Percentiles rank a stretch among this genome's conserved stretches.
Conservation (phyloP, 495 filamentous ascomycete species). For the Penicillium bovifimosum region DNA sequence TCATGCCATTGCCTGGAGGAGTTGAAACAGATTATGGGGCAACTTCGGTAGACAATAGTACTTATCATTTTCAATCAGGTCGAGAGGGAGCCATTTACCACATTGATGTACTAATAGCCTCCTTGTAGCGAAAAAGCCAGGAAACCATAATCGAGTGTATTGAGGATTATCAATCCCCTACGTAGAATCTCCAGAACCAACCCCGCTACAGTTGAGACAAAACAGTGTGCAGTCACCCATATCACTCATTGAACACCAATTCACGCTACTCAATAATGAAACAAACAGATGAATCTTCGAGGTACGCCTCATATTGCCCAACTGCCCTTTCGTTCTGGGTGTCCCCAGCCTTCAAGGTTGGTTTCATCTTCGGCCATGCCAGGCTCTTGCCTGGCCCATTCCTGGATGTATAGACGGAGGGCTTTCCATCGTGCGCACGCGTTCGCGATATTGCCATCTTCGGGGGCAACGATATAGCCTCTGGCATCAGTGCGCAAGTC, state of each 20-base stretch:
- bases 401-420: constrained; percentile 69
- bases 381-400: constrained; percentile 80
- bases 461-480: constrained; percentile 58
- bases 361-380: constrained; percentile 49
- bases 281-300: neutral
- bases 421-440: constrained; percentile 72
- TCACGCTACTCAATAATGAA: neutral
- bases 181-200: neutral
- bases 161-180: too few species aligned
- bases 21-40: too few species aligned
- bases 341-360: constrained; percentile 61
- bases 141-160: too few species aligned
- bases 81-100: too few species aligned
- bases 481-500: constrained; percentile 58
- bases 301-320: constrained; percentile 61
- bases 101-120: too few species aligned
- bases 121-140: too few species aligned
- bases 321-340: constrained; percentile 68
- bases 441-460: constrained; percentile 32
- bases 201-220: neutral
- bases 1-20: too few species aligned
- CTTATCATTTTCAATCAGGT: too few species aligned
- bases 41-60: too few species aligned
- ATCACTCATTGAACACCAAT: neutral
- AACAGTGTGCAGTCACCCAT: neutral